Conservation (phyloP, 1,284 basidiomycete genomes). For the Puccinia triticina region DNA sequence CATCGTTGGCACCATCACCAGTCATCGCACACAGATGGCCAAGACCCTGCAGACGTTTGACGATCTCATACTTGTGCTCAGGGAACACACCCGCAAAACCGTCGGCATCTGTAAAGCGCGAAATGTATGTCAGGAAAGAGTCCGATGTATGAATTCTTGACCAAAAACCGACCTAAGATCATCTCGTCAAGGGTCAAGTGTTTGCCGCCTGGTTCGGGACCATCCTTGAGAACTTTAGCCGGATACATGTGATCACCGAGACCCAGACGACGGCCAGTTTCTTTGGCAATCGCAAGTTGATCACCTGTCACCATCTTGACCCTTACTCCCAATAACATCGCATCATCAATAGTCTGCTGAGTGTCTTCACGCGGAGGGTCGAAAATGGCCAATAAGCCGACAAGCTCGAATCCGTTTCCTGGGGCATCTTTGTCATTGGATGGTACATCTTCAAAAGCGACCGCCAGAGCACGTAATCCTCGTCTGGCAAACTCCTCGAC, state of each 20-base stretch:
- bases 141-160: slow-evolving; percentile 49
- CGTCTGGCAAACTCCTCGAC: slow-evolving; percentile 92
- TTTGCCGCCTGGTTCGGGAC: slow-evolving; percentile 74
- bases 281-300: slow-evolving; percentile 98
- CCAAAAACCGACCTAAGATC: slow-evolving; percentile 58
- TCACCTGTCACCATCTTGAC: slow-evolving; percentile 99
- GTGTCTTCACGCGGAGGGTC: slow-evolving; percentile 97
- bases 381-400: slow-evolving; percentile 95
- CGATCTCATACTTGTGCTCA: slow-evolving; percentile 62
- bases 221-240: slow-evolving; percentile 90
- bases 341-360: slow-evolving; percentile 98
- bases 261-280: slow-evolving; percentile 95
- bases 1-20: slow-evolving; percentile 95
- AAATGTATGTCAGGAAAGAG: slow-evolving; percentile 62
- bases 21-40: slow-evolving; percentile 60
- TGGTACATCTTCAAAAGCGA: slow-evolving; percentile 85
- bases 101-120: slow-evolving; percentile 72
- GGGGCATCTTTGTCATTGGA: slow-evolving; percentile 67
- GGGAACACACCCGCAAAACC: slow-evolving; percentile 96
- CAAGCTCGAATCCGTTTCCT: slow-evolving; percentile 94
- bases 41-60: slow-evolving; percentile 90
- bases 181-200: slow-evolving; percentile 83
- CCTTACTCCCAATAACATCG: slow-evolving; percentile 88
- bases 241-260: slow-evolving; percentile 96
- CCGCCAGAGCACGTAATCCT: slow-evolving; percentile 96